A percentile compares a stretch with the other conserved stretches of the same genome.
Conservation (phyloP, 768 basidiomycete genomes). For the Cytidiella melzeri region DNA sequence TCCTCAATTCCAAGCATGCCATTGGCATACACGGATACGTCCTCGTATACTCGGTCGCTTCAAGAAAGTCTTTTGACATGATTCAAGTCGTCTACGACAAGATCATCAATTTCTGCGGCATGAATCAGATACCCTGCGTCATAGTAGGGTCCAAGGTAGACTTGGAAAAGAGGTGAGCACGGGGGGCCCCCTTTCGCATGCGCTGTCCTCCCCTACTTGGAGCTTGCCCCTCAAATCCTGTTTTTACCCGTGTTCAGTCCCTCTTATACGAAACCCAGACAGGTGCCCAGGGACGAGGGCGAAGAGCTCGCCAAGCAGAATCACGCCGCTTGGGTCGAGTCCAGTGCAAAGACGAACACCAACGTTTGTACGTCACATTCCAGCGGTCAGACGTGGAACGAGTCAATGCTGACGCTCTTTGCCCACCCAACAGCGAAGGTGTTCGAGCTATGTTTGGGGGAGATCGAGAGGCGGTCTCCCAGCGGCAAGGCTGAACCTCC, state of each 20-base stretch:
- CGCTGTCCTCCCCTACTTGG: slow-evolving; percentile 5
- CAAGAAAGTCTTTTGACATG: slow-evolving; percentile 90
- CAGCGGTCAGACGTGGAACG: not conserved
- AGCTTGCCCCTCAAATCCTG: not conserved
- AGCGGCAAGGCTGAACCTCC: slow-evolving; percentile 39
- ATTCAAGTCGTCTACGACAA: slow-evolving; percentile 90
- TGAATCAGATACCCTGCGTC: slow-evolving; percentile 83
- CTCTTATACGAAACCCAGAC: slow-evolving; percentile 42
- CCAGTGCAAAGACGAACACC: slow-evolving; percentile 79
- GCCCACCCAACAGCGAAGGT: slow-evolving; percentile 52
- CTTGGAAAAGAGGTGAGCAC: slow-evolving; percentile 62
- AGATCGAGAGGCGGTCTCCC: slow-evolving; percentile 73
- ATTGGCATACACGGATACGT: slow-evolving; percentile 97
- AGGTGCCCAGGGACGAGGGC: slow-evolving; percentile 71
- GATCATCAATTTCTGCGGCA: slow-evolving; percentile 82
- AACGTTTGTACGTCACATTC: slow-evolving; percentile 71
- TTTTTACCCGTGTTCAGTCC: slow-evolving; percentile 14
- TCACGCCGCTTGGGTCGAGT: slow-evolving; percentile 80
- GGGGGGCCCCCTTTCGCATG: slow-evolving; percentile 3
- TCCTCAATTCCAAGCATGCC: slow-evolving; percentile 88
- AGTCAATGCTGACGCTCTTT: not conserved
- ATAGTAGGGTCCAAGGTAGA: slow-evolving; percentile 93
- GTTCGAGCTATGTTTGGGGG: slow-evolving; percentile 76
- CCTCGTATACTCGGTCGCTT: slow-evolving; percentile 92
- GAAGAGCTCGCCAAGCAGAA: slow-evolving; percentile 66